These are phyloP conservation scores for Trichoderma polysporum DNA, from an alignment of 2,329 filamentous ascomycete genomes.

Conservation along the genomic window DNA sequence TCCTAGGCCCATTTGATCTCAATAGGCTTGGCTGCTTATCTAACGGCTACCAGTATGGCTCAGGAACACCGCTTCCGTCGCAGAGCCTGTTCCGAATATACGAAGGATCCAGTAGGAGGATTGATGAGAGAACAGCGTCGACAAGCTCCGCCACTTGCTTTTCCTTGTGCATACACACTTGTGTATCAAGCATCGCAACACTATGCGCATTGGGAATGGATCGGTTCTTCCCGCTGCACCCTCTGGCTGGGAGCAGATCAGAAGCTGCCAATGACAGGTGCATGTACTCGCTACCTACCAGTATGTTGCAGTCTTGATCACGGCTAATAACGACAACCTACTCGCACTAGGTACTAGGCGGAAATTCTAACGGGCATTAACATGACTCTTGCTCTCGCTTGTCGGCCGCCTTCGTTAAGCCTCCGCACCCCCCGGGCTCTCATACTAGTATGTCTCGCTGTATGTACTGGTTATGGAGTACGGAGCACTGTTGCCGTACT, in stretches of 20 bases:
- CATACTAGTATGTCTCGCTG: conserved; percentile 5
- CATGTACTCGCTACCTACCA: neutral
- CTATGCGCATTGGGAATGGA: neutral
- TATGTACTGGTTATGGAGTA: no score
- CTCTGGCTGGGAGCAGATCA: neutral
- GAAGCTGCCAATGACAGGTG: neutral
- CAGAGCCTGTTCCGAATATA: neutral
- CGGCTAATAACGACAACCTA: neutral
- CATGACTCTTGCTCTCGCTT: conserved; percentile 2
- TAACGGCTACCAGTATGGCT: conserved; percentile 1
- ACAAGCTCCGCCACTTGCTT: neutral
- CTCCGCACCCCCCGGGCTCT: neutral
- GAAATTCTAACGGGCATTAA: neutral
- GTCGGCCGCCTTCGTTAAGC: neutral
- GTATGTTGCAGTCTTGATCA: neutral
- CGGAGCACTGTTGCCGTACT: no score
- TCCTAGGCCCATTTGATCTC: neutral
- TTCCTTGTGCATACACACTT: neutral
- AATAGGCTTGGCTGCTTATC: neutral
- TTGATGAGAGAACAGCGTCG: neutral
- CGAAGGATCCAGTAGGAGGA: neutral
- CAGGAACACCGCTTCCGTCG: neutral
- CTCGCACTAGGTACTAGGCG: no score
- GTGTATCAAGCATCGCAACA: neutral
- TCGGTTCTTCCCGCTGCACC: neutral